Evolutionary conservation across 1,284 basidiomycete species (phyloP).

Genomic region (Megacollybia platyphylla): DNA sequence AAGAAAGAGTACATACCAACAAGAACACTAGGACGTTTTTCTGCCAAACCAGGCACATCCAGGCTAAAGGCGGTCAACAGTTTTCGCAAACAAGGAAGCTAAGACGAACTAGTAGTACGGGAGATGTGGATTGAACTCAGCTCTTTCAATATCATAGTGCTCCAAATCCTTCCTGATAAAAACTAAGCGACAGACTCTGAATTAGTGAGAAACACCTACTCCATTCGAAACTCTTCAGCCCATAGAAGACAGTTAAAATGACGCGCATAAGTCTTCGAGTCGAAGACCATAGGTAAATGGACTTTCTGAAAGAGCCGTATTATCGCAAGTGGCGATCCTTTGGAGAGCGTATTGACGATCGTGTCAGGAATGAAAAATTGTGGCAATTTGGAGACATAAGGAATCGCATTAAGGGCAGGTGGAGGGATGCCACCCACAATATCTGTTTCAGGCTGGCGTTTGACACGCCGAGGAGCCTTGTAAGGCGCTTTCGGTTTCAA

Average conservation of each 20-base stretch:
- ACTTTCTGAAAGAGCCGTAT: conserved; percentile 14
- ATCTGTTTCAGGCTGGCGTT: conserved; percentile 23
- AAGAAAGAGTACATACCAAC: conserved; percentile 24
- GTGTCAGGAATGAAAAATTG: conserved; percentile 21
- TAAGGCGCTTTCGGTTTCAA: conserved; percentile 40
- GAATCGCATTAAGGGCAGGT: conserved; percentile 23
- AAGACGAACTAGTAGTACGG: too few relatives aligned
- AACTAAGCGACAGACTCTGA: neutral
- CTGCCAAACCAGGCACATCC: conserved; percentile 46
- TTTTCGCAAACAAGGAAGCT: too few relatives aligned
- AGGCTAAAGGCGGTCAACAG: conserved; percentile 21
- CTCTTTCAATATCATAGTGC: conserved; percentile 32
- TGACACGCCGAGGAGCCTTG: conserved; percentile 26
- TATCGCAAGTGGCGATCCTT: conserved; percentile 13
- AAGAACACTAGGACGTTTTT: conserved; percentile 52
- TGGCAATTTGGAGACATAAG: conserved; percentile 27
- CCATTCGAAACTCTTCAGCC: conserved; percentile 45
- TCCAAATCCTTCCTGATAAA: conserved; percentile 36
- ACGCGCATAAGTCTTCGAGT: conserved; percentile 26
- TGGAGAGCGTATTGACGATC: conserved; percentile 16
- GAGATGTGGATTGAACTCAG: neutral
- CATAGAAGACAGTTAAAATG: conserved; percentile 41
- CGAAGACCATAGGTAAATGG: conserved; percentile 25
- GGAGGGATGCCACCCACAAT: conserved; percentile 38
- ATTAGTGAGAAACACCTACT: conserved; percentile 23